A percentile compares a stretch with the other conserved stretches of the same genome.
phyloP scores from a whole-genome alignment of 2,329 filamentous ascomycete genomes.

The Laburnicola sp. region DNA sequence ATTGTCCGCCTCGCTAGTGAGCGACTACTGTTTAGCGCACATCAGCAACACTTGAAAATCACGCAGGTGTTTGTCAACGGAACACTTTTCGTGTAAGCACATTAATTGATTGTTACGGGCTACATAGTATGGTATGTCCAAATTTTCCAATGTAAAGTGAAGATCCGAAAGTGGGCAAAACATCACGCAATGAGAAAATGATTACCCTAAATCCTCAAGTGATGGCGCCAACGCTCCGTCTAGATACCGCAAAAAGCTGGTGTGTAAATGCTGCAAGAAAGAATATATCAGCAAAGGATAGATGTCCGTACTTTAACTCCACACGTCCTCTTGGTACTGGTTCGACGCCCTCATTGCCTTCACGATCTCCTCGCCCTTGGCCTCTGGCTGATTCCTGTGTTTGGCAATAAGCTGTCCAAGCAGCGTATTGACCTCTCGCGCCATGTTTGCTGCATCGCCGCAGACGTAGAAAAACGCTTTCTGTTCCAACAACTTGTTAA shows the following conservation, averaged over 20 bases:
- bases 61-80: too few species aligned
- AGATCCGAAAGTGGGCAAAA: not conserved
- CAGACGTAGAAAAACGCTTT: conserved; percentile 97
- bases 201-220: not conserved
- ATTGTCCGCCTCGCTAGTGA: not conserved
- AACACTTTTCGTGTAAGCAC: not conserved
- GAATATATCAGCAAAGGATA: conserved; percentile 4
- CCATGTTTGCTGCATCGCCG: conserved; percentile 97
- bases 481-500: conserved; percentile 85
- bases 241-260: conserved; percentile 14
- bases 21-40: not conserved
- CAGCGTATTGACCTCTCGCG: conserved; percentile 86
- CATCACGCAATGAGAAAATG: not conserved
- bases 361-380: conserved; percentile 93
- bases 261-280: conserved; percentile 30
- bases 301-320: conserved; percentile 54
- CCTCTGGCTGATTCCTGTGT: conserved; percentile 76
- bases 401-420: conserved; percentile 84
- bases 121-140: not conserved
- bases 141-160: not conserved
- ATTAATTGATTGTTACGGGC: not conserved
- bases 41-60: too few species aligned
- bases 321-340: conserved; percentile 87
- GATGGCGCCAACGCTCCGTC: conserved; percentile 24
- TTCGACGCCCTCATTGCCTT: conserved; percentile 95